phyloP scores from a whole-genome alignment of 768 basidiomycete genomes.

The Cubamyces sp. region DNA sequence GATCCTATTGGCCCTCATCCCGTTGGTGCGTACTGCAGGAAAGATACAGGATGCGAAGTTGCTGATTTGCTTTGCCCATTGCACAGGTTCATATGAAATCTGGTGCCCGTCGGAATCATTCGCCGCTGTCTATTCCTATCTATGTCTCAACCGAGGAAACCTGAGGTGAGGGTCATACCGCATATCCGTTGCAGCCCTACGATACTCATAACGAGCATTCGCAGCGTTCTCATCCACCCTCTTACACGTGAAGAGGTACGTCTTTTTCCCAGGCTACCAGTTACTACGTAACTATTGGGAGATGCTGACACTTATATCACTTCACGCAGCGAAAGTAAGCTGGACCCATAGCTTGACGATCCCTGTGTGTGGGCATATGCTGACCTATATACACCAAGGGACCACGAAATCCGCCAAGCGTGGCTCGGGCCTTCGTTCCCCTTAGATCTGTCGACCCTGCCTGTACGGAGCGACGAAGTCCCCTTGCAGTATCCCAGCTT shows the following conservation, averaged over 20 bases:
- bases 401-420: conserved; percentile 69
- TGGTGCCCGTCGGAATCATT: conserved; percentile 82
- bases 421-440: conserved; percentile 79
- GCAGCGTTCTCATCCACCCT: conserved; percentile 76
- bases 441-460: conserved; percentile 62
- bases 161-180: conserved; percentile 53
- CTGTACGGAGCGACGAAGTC: conserved; percentile 53
- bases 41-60: background rate
- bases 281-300: background rate
- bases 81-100: conserved; percentile 76
- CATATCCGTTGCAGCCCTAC: background rate
- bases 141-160: conserved; percentile 66
- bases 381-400: conserved; percentile 42
- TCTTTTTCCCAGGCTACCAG: conserved; percentile 8
- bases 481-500: conserved; percentile 67
- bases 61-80: background rate
- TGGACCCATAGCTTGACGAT: too few species aligned
- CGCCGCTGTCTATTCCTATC: conserved; percentile 74
- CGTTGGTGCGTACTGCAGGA: conserved; percentile 51
- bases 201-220: background rate
- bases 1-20: conserved; percentile 78
- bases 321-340: conserved; percentile 54
- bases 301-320: background rate
- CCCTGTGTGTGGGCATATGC: background rate
- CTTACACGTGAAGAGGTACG: conserved; percentile 71